Evolutionary conservation across 148 eudicot genomes (phyloP).

Genomic region (Camellia sinensis): DNA sequence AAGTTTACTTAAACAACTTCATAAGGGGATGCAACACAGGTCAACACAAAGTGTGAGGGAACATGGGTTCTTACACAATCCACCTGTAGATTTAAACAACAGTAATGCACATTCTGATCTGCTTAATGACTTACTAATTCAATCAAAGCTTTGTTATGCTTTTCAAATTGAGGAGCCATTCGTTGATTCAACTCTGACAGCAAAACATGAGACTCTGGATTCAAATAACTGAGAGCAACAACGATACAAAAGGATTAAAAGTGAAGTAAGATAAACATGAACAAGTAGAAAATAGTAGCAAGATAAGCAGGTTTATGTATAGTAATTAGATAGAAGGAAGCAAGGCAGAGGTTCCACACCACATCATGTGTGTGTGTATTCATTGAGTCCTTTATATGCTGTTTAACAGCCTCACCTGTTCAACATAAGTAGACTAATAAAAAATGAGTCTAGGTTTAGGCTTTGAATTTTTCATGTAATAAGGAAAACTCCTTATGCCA

Average conservation of each 20-base stretch:
- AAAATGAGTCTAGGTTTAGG: not conserved
- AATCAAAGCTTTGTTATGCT: slow-evolving; percentile 81
- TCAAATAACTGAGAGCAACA: slow-evolving; percentile 46
- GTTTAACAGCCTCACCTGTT: not conserved
- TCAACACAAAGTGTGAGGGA: not conserved
- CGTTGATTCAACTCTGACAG: slow-evolving; percentile 64
- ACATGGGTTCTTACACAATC: not conserved
- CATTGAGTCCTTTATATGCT: not conserved
- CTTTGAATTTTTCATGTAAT: not conserved
- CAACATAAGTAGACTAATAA: not conserved
- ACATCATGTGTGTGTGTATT: not conserved
- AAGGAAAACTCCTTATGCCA: not conserved
- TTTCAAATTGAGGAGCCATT: slow-evolving; percentile 83
- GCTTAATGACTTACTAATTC: slow-evolving; percentile 50
- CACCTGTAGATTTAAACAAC: not conserved
- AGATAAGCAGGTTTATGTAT: not conserved
- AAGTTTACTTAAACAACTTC: not conserved
- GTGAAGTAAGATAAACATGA: not conserved
- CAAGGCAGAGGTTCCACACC: not conserved
- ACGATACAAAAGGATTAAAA: not conserved
- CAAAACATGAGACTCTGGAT: slow-evolving; percentile 63
- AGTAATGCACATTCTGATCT: not conserved
- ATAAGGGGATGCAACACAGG: not conserved
- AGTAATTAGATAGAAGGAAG: too few relatives aligned
- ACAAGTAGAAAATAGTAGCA: not conserved